Evolutionary conservation across 2,329 filamentous ascomycete genomes (phyloP), one percentile per base, ranked within the genome.

Genomic region (Elsinoe fawcettii): DNA sequence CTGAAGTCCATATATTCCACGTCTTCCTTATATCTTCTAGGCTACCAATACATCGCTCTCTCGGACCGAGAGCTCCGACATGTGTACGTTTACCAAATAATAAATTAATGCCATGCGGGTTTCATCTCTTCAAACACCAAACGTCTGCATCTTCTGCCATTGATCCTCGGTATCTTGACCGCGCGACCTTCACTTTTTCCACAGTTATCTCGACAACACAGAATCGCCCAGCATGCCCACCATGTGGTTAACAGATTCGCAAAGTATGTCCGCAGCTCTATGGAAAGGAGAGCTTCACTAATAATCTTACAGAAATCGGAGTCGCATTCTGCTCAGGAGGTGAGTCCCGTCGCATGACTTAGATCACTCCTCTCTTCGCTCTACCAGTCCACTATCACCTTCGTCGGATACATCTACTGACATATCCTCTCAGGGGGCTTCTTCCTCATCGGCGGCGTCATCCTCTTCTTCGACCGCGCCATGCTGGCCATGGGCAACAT

Each of bases 401-500:
- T 27, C 32, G 11, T 49, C 41, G 11, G n/a, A 36, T 25, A 32
- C 9, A 41, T 44, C 56, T 25, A 7, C 57, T 63, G 54, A 68
- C 61, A 16, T 59, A 56, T 41, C 60, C 9, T 58, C 70, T 95
- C 46, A 51, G 92, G 92, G 72, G 90, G 88, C 64, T 86, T 97
- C 78, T 99, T 99, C 79, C 83, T 99, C 58, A 82, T 96, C 69
- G 88, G 90, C 69, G 93, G 93, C 60, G 89, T 99, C 8, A 80
- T 99, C 74, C 82, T 99, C 74, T 97, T 99, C 77, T 99, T 99
- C 77, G 93, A 99, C 75, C 84, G 93, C 63, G 89, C 93, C 67
- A 91, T 97, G 89, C 84, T 99, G 58, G 92, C 92, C 64, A 97
- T 97, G 93, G 93, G 93, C 75, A 97, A 97, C 70, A 95, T 99